Evolutionary conservation across 73 alveolate genomes (phyloP).

Genomic region (Blepharisma japonicum): DNA sequence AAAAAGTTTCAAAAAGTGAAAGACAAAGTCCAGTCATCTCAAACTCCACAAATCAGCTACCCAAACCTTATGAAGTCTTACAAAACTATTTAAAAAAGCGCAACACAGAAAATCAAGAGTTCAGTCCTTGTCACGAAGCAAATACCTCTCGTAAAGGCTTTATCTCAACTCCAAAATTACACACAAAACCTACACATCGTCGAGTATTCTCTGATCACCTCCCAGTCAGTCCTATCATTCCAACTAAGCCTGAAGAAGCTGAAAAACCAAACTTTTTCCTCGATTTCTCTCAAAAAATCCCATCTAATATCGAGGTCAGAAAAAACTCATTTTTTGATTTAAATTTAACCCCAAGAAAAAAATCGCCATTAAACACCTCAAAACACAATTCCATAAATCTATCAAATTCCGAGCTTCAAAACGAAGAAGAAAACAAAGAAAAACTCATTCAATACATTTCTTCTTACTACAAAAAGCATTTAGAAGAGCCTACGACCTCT

Average conservation of each 20-base stretch:
- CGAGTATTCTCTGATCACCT: neutral
- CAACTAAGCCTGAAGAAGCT: neutral
- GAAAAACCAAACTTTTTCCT: neutral
- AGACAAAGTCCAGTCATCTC: too few species aligned
- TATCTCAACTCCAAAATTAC: neutral
- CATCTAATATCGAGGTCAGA: neutral
- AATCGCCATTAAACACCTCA: neutral
- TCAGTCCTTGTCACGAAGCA: too few species aligned
- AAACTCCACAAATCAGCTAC: too few species aligned
- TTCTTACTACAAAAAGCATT: neutral
- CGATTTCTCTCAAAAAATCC: neutral
- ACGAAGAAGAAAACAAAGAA: neutral
- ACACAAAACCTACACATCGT: conserved; percentile 8
- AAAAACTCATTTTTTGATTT: neutral
- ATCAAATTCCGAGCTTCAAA: neutral
- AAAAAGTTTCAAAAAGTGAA: too few species aligned
- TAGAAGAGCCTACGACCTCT: neutral
- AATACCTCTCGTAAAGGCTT: too few species aligned
- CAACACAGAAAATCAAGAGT: too few species aligned
- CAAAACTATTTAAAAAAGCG: too few species aligned
- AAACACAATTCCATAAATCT: neutral
- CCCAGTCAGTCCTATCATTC: neutral
- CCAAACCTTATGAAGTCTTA: too few species aligned
- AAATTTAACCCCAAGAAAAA: neutral
- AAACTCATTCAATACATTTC: neutral